A percentile compares a stretch with the other conserved stretches of the same genome.
These are phyloP conservation scores for Berberis vulgaris DNA, from an alignment of 164 flowering plant species.

Conservation along the genomic window DNA sequence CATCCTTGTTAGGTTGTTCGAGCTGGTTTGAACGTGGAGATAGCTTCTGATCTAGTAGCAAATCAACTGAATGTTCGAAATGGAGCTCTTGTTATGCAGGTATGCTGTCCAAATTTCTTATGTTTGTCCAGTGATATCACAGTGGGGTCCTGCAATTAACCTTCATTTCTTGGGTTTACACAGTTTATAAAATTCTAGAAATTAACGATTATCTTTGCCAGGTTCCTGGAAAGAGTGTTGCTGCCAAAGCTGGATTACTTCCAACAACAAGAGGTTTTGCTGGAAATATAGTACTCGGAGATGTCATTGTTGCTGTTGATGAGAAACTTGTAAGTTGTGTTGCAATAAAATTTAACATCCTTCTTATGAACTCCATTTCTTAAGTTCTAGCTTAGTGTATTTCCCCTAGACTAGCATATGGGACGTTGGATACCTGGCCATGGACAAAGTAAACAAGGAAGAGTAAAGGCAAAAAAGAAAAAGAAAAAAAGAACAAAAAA, in stretches of 20 bases:
- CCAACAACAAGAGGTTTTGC: conserved; percentile 88
- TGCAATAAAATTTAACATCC: not conserved
- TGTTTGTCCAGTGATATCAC: not conserved
- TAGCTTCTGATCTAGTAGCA: conserved; percentile 83
- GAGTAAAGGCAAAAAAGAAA: too few relatives aligned
- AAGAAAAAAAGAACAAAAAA: too few relatives aligned
- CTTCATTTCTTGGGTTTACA: too few relatives aligned
- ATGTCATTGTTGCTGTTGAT: conserved; percentile 71
- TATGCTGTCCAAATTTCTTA: conserved; percentile 10
- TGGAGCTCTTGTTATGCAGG: conserved; percentile 86
- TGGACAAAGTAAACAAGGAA: too few relatives aligned
- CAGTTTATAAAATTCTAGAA: too few relatives aligned
- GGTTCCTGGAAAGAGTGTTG: conserved; percentile 74
- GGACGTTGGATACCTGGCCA: too few relatives aligned
- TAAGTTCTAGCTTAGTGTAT: not conserved
- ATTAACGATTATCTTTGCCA: conserved; percentile 12
- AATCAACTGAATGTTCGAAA: conserved; percentile 88
- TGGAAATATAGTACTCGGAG: conserved; percentile 83
- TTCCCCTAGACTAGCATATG: not conserved
- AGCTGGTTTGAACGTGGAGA: conserved; percentile 71
- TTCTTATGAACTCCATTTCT: not conserved
- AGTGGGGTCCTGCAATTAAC: too few relatives aligned
- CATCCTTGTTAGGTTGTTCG: conserved; percentile 52
- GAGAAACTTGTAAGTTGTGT: conserved; percentile 50
- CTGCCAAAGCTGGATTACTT: conserved; percentile 74